Base-by-base conservation (phyloP, 306 rosid genomes). In the Citrullus amarus region DNA sequence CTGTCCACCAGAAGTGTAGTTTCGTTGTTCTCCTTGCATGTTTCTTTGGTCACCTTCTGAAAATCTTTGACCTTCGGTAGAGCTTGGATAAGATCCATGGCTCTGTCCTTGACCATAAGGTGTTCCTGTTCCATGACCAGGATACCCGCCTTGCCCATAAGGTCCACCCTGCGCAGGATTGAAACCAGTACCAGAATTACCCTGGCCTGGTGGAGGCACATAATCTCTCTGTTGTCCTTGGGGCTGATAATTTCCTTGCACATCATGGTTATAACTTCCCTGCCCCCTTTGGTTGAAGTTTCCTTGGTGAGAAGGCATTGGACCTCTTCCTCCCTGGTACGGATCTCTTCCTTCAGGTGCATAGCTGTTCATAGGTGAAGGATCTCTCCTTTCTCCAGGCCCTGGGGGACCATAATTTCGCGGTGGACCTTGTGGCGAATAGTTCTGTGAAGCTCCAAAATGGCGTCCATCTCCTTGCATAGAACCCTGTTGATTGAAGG, bases 391-490 rank as follows among this genome's bases (percentile, higher is more conserved):
- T 83, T 83, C 89, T 43, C 86, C 86, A 80, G 87, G 89, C 78
- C 88, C 85, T 3, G 87, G 78, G 15, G 89, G 88, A 30, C 83
- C 86, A 71, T 80, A 83, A 62, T 77, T 82, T 57, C 78, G 90
- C 7, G 76, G 57, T 22, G 36, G 57, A 70, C 76, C 76, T 38
- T 84, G 91, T 25, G 87, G 84, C 30, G 84, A 75, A 78, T 80
- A 74, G 74, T 56, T 84, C 77, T 87, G 94, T 39, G 90, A 30
- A 74, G 93, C 76, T 3, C 87, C 89, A 38, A 57, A 78, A 88
- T 85, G 83, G 84, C 92, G 84, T 61, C 83, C 91, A 85, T 82
- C 89, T 71, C 86, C 82, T 81, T 86, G 91, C 67, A 46, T 46
- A 67, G 91, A 20, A 14, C 86, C 88, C 76, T 78, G 83, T 71